phyloP scores from a whole-genome alignment of 2,329 filamentous ascomycete genomes.

The Fusarium praegraminearum region DNA sequence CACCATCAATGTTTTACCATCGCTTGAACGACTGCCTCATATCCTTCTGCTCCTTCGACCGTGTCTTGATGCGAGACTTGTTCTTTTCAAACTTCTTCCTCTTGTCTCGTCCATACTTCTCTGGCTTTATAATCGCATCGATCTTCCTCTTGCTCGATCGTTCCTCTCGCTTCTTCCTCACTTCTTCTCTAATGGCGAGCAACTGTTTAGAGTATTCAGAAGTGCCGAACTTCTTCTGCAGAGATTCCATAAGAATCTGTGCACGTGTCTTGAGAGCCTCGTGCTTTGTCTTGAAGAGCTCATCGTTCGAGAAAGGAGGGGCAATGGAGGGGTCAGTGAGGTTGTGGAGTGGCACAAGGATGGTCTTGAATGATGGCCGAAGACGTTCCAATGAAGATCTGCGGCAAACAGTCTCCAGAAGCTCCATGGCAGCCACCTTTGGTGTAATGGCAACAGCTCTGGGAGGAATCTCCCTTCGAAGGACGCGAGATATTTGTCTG shows the following conservation, averaged over 20 bases:
- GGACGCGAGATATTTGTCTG: slow-evolving; percentile 79
- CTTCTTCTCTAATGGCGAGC: slow-evolving; percentile 76
- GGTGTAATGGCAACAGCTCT: slow-evolving; percentile 74
- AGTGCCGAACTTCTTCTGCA: slow-evolving; percentile 88
- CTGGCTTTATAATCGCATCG: slow-evolving; percentile 85
- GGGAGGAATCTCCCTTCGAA: slow-evolving; percentile 79
- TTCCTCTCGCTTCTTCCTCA: slow-evolving; percentile 78
- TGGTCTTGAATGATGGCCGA: slow-evolving; percentile 70
- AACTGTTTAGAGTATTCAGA: slow-evolving; percentile 81
- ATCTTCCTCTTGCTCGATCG: slow-evolving; percentile 88
- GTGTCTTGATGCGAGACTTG: slow-evolving; percentile 84
- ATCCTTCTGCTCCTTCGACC: slow-evolving; percentile 77
- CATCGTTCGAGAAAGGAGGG: slow-evolving; percentile 76
- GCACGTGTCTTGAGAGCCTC: slow-evolving; percentile 78
- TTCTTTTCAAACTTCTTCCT: slow-evolving; percentile 86
- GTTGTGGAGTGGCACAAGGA: slow-evolving; percentile 76
- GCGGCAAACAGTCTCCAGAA: slow-evolving; percentile 76
- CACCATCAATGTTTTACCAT: slow-evolving; percentile 46
- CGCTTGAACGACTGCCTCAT: slow-evolving; percentile 76
- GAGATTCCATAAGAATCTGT: slow-evolving; percentile 80
- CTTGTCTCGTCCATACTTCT: slow-evolving; percentile 82
- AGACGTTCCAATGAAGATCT: slow-evolving; percentile 70
- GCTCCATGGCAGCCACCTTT: slow-evolving; percentile 80
- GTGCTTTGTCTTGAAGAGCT: slow-evolving; percentile 75
- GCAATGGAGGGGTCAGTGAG: slow-evolving; percentile 84